These are phyloP conservation scores for Penicillium sp. DNA, from an alignment of 2,329 filamentous ascomycete genomes.

Conservation along the genomic window DNA sequence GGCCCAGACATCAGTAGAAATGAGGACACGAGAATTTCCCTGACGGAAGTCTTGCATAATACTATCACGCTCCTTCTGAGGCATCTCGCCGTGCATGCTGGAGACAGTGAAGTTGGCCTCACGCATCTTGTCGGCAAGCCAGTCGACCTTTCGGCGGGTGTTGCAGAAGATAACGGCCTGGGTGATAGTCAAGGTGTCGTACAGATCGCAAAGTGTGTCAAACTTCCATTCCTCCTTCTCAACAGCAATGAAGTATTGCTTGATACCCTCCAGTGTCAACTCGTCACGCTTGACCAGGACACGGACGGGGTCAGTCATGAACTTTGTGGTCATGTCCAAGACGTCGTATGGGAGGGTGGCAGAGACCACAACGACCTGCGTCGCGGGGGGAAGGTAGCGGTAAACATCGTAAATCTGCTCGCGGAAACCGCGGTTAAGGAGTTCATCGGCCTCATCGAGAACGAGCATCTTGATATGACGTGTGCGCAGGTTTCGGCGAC, in stretches of 20 bases:
- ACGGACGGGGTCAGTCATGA: conserved; percentile 99
- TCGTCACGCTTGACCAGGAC: conserved; percentile 99
- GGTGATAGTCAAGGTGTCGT: conserved; percentile 99
- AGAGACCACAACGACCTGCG: conserved; percentile 96
- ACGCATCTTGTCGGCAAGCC: conserved; percentile 99
- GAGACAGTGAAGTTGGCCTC: conserved; percentile 98
- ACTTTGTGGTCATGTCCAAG: conserved; percentile 98
- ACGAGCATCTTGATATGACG: conserved; percentile 99
- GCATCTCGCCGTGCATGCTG: conserved; percentile 99
- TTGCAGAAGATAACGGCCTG: conserved; percentile 99
- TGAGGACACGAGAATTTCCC: conserved; percentile 95
- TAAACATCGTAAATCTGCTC: conserved; percentile 99
- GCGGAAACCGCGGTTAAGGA: conserved; percentile 97
- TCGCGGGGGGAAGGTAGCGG: conserved; percentile 95
- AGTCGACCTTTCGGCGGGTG: conserved; percentile 99
- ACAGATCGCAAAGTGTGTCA: conserved; percentile 96
- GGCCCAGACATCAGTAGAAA: conserved; percentile 94
- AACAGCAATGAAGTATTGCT: conserved; percentile 99
- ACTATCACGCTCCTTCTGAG: conserved; percentile 93
- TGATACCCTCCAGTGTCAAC: conserved; percentile 99
- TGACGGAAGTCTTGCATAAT: conserved; percentile 99
- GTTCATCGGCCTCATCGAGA: conserved; percentile 98
- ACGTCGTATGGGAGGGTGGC: conserved; percentile 99
- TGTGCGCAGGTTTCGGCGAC: conserved; percentile 94
- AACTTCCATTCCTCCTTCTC: conserved; percentile 99